These are phyloP conservation scores for Teratosphaeria pseudoeucalypti DNA, from an alignment of 2,329 filamentous ascomycete species.

Conservation along the genomic window DNA sequence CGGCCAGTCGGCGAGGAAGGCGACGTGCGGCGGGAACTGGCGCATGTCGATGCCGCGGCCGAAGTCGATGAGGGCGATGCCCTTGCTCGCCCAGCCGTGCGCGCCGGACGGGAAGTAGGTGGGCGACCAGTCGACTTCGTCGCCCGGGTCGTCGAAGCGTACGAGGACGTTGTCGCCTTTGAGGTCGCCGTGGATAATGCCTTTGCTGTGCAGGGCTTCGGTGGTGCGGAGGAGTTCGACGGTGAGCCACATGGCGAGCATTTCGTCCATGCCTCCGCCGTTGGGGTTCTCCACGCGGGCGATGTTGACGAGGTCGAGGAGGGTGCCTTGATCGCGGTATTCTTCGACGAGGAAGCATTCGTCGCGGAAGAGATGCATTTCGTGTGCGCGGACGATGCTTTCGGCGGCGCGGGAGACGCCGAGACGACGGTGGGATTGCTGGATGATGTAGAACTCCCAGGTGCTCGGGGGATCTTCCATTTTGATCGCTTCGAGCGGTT, in stretches of 20 bases:
- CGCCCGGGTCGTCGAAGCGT: constrained; percentile 52
- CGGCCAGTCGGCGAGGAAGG: constrained; percentile 95
- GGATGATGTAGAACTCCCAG: constrained; percentile 97
- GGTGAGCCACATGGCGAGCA: constrained; percentile 87
- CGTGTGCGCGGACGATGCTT: constrained; percentile 73
- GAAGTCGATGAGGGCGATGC: constrained; percentile 85
- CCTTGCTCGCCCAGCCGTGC: constrained; percentile 69
- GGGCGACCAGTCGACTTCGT: constrained; percentile 40
- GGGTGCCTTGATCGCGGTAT: constrained; percentile 77
- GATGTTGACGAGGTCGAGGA: constrained; percentile 89
- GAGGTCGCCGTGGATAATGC: constrained; percentile 81
- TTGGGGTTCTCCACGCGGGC: constrained; percentile 49
- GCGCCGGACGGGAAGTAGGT: constrained; percentile 65
- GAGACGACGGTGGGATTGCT: constrained; percentile 66
- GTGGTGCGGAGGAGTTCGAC: constrained; percentile 84
- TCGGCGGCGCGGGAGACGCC: constrained; percentile 58
- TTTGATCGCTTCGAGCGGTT: constrained; percentile 72
- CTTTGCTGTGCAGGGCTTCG: constrained; percentile 70
- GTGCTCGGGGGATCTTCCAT: constrained; percentile 81
- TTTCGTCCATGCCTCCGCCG: constrained; percentile 74
- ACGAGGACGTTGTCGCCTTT: constrained; percentile 94
- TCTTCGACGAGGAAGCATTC: constrained; percentile 86
- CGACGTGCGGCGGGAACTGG: constrained; percentile 63
- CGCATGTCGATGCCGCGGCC: constrained; percentile 90
- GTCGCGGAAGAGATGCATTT: constrained; percentile 83